Evolutionary conservation across 768 basidiomycete species (phyloP).

Genomic region (Mrakia blollopis): DNA sequence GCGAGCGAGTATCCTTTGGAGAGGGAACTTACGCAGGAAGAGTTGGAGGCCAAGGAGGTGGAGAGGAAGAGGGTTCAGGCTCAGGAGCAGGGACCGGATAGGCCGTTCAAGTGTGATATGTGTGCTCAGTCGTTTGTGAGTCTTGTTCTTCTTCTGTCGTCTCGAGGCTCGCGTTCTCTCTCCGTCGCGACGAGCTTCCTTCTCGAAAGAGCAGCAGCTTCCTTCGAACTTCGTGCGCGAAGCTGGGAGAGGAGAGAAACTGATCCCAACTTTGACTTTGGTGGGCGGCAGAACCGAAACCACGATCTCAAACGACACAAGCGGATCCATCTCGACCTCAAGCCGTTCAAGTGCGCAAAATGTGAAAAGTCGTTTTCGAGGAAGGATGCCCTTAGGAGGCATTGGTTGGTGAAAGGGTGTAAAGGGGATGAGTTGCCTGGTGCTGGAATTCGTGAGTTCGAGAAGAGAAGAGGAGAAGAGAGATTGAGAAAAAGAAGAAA

Average conservation of each 20-base stretch:
- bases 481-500: too few relatives aligned
- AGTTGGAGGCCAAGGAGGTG: background rate
- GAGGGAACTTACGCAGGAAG: background rate
- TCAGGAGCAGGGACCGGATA: conserved; percentile 31
- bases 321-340: conserved; percentile 44
- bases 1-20: background rate
- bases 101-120: conserved; percentile 46
- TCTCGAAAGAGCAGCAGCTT: too few relatives aligned
- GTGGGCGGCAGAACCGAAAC: conserved; percentile 47
- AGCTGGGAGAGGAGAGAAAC: too few relatives aligned
- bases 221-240: too few relatives aligned
- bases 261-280: too few relatives aligned
- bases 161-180: too few relatives aligned
- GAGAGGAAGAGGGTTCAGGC: background rate
- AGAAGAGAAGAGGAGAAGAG: too few relatives aligned
- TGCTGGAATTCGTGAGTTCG: conserved; percentile 25
- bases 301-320: conserved; percentile 47
- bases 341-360: conserved; percentile 45
- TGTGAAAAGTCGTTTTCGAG: conserved; percentile 47
- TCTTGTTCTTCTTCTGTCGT: conserved; percentile 12
- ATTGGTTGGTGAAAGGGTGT: conserved; percentile 46
- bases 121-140: conserved; percentile 45
- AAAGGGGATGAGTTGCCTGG: conserved; percentile 8
- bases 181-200: background rate
- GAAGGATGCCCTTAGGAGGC: conserved; percentile 44